Percentiles rank a stretch among this genome's conserved stretches.
Conservation (phyloP, 352 stramenopile genomes). For the Peronospora farinosa region DNA sequence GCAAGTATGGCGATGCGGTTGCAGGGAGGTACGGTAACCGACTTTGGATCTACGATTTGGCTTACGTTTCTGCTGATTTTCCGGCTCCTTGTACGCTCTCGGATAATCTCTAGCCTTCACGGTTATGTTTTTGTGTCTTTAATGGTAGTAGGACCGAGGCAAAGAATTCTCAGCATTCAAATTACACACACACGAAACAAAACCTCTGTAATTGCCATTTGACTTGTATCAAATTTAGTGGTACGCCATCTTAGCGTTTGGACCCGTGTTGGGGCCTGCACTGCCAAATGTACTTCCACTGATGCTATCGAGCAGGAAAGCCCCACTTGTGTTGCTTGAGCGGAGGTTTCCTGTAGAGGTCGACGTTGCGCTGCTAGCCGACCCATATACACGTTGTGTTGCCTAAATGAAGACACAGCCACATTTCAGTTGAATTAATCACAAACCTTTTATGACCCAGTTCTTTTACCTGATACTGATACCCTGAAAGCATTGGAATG, state of each 20-base stretch:
- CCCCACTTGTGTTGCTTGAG: slow-evolving; percentile 42
- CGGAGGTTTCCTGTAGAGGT: slow-evolving; percentile 29
- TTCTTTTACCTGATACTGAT: slow-evolving; percentile 51
- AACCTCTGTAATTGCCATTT: background rate
- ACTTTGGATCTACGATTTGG: too few species aligned
- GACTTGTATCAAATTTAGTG: slow-evolving; percentile 12
- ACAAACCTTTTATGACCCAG: background rate
- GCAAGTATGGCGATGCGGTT: too few species aligned
- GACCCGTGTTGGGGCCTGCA: slow-evolving; percentile 20
- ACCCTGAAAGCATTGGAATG: slow-evolving; percentile 49
- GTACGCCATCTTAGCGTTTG: slow-evolving; percentile 19
- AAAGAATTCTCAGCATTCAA: too few species aligned
- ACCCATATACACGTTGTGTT: slow-evolving; percentile 38
- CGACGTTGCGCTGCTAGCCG: slow-evolving; percentile 18
- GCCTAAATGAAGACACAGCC: slow-evolving; percentile 15
- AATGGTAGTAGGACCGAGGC: too few species aligned
- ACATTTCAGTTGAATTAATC: background rate
- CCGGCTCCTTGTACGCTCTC: too few species aligned
- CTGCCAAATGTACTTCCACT: slow-evolving; percentile 36
- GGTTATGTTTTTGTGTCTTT: too few species aligned
- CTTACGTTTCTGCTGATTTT: too few species aligned
- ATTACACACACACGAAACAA: too few species aligned
- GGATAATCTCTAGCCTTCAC: too few species aligned
- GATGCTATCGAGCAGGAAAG: slow-evolving; percentile 41
- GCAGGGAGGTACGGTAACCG: too few species aligned